A percentile compares a stretch with the other conserved stretches of the same genome.
Evolutionary conservation across 2,329 filamentous ascomycete species (phyloP).

Genomic region (Aspergillus pseudonomiae): DNA sequence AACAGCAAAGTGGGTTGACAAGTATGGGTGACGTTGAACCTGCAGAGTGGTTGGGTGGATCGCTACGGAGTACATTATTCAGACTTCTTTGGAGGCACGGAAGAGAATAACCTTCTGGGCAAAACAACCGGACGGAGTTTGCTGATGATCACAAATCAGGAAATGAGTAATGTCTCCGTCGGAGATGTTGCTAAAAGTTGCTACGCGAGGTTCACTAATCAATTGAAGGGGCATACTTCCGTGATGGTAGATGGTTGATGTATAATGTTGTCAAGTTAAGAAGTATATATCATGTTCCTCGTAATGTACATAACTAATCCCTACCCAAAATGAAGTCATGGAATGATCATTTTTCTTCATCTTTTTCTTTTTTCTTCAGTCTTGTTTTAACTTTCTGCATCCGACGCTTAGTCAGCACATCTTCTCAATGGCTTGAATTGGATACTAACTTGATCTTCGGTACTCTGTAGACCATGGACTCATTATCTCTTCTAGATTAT

Average conservation of each 20-base stretch:
- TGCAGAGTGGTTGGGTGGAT: conserved; percentile 18
- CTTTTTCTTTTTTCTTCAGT: neutral
- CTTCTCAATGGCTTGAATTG: neutral
- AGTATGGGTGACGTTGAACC: conserved; percentile 6
- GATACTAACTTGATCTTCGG: neutral
- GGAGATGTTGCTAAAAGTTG: conserved; percentile 15
- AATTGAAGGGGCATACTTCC: neutral
- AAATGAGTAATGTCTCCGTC: conserved; percentile 7
- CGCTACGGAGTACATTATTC: conserved; percentile 6
- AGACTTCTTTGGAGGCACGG: conserved; percentile 21
- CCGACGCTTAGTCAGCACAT: neutral
- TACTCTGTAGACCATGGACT: neutral
- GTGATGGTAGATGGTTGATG: no score
- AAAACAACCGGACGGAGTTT: conserved; percentile 29
- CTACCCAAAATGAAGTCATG: neutral
- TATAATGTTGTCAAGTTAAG: no score
- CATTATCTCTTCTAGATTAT: neutral
- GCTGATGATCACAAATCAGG: conserved; percentile 6
- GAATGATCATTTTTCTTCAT: neutral
- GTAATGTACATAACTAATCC: no score
- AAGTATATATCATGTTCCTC: no score
- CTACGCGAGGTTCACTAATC: conserved; percentile 2
- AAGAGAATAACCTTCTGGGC: conserved; percentile 26
- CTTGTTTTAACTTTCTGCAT: neutral
- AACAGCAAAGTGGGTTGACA: conserved; percentile 9